Percentiles rank a stretch among this genome's conserved stretches.
Conservation (phyloP, 768 basidiomycete genomes). For the Asterophora lycoperdoides region DNA sequence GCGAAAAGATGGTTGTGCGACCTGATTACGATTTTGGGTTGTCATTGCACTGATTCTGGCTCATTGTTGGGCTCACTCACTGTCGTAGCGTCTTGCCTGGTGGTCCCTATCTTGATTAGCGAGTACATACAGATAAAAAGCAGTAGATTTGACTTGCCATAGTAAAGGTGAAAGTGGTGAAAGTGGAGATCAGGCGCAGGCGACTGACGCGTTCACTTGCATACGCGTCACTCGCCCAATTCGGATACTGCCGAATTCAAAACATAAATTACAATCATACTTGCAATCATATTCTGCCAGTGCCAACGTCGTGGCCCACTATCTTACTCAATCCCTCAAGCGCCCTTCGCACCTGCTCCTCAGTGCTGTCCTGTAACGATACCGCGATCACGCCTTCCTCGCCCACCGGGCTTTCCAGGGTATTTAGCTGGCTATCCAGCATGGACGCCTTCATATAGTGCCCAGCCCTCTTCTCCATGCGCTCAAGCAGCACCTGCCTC, state of each 20-base stretch:
- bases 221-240: constrained; percentile 38
- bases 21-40: constrained; percentile 41
- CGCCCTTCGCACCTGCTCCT: constrained; percentile 50
- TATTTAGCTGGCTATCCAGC: constrained; percentile 74
- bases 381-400: constrained; percentile 69
- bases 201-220: constrained; percentile 42
- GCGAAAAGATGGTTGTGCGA: constrained; percentile 98
- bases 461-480: constrained; percentile 59
- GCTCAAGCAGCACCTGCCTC: constrained; percentile 48
- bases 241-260: constrained; percentile 32
- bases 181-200: constrained; percentile 9
- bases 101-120: constrained; percentile 2
- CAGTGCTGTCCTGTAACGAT: constrained; percentile 46
- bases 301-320: constrained; percentile 4
- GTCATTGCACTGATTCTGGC: constrained; percentile 10
- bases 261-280: not conserved
- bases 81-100: constrained; percentile 93
- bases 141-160: constrained; percentile 40
- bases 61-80: constrained; percentile 53
- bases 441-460: constrained; percentile 85
- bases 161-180: constrained; percentile 26
- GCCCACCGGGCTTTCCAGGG: constrained; percentile 64
- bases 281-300: no score
- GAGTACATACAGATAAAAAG: not conserved
- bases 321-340: constrained; percentile 34